Evolutionary conservation across 2,329 filamentous ascomycete species (phyloP).

Genomic region (Alternaria triticimaculans): DNA sequence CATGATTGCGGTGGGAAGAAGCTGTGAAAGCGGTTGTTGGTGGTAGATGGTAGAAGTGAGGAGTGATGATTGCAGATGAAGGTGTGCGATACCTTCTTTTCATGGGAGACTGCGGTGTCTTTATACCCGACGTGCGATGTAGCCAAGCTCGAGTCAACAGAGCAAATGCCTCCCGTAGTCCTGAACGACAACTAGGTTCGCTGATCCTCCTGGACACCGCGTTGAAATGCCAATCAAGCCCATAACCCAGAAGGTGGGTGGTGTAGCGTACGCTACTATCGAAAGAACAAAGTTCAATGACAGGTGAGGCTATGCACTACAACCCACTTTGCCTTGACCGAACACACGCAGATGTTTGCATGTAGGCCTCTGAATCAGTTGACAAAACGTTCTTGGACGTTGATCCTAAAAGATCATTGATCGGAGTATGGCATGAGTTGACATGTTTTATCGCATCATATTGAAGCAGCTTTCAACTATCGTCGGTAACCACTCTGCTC

Average conservation of each 20-base stretch:
- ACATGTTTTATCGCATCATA: background rate
- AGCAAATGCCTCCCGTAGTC: background rate
- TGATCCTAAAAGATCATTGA: background rate
- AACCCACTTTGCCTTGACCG: background rate
- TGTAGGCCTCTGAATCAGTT: background rate
- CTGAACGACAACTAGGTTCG: background rate
- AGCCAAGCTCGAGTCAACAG: background rate
- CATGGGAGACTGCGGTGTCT: background rate
- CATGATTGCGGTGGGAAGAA: conserved; percentile 12
- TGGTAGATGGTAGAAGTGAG: background rate
- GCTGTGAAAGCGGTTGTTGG: background rate
- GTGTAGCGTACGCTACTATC: background rate
- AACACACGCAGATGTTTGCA: background rate
- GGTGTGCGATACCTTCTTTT: conserved; percentile 6
- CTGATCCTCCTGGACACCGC: conserved; percentile 2
- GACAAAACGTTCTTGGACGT: background rate
- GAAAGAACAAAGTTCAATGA: background rate
- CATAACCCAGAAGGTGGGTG: background rate
- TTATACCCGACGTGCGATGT: conserved; percentile 2
- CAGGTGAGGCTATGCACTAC: background rate
- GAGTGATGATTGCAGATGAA: conserved; percentile 7
- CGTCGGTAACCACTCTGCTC: background rate
- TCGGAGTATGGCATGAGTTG: background rate
- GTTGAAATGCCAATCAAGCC: conserved; percentile 2
- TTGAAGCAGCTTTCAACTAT: background rate